phyloP scores from a whole-genome alignment of 805 yeast genomes.

The Metschnikowia lunata region DNA sequence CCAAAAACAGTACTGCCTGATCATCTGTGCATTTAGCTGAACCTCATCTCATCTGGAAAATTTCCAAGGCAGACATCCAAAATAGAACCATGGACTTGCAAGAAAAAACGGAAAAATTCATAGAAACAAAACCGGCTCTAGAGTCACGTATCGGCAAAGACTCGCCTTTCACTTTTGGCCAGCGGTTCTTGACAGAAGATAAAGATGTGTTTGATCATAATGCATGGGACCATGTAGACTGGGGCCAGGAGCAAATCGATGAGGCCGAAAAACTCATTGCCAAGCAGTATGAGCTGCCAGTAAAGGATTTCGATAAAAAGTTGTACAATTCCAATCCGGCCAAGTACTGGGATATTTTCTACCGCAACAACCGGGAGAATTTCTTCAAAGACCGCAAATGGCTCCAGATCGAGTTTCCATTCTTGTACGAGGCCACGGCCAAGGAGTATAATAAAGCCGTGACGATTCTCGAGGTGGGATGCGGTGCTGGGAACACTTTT shows the following conservation, averaged over 20 bases:
- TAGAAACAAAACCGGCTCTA: slow-evolving; percentile 41
- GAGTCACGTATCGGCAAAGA: slow-evolving; percentile 71
- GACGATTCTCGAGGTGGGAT: slow-evolving; percentile 86
- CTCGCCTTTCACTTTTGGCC: slow-evolving; percentile 89
- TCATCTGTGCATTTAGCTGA: slow-evolving; percentile 4
- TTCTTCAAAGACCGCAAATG: slow-evolving; percentile 96
- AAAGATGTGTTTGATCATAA: slow-evolving; percentile 87
- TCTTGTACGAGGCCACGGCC: slow-evolving; percentile 67
- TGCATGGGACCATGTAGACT: slow-evolving; percentile 97
- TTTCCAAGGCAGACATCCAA: background rate
- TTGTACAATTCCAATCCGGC: slow-evolving; percentile 83
- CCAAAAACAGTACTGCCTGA: background rate
- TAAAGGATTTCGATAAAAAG: slow-evolving; percentile 78
- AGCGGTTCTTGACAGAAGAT: slow-evolving; percentile 64
- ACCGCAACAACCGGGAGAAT: slow-evolving; percentile 84
- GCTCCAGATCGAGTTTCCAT: slow-evolving; percentile 92
- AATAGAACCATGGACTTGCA: background rate
- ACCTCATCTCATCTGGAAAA: slow-evolving; percentile 4
- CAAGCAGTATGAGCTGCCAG: slow-evolving; percentile 77
- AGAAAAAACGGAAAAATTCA: background rate
- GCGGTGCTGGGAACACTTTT: slow-evolving; percentile 97
- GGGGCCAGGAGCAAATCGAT: slow-evolving; percentile 85
- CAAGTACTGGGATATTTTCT: slow-evolving; percentile 91
- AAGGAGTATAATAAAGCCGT: slow-evolving; percentile 64
- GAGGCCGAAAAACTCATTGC: slow-evolving; percentile 72